phyloP scores from a whole-genome alignment of 208 protist species.

The Leptomonas seymouri region DNA sequence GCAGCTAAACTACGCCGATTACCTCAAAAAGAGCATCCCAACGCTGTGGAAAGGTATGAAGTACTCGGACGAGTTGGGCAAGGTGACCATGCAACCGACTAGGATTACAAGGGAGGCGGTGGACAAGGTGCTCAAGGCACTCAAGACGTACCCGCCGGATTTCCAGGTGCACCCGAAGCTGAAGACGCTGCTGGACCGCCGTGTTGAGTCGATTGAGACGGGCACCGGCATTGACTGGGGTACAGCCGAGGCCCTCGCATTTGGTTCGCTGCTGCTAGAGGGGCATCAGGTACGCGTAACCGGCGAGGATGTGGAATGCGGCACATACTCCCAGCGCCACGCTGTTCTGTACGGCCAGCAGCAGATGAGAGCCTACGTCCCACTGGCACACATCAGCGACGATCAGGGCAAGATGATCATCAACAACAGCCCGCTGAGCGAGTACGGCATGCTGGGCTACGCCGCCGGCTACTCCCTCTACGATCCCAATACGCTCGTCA shows the following conservation, averaged over 20 bases:
- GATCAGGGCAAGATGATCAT: slow-evolving; percentile 87
- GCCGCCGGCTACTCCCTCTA: slow-evolving; percentile 95
- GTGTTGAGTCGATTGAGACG: slow-evolving; percentile 71
- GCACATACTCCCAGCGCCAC: slow-evolving; percentile 98
- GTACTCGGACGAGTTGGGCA: slow-evolving; percentile 76
- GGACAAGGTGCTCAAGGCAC: slow-evolving; percentile 55
- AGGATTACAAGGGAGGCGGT: slow-evolving; percentile 64
- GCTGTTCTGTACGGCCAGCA: slow-evolving; percentile 95
- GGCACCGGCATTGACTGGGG: slow-evolving; percentile 94
- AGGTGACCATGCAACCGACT: slow-evolving; percentile 67
- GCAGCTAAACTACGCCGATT: slow-evolving; percentile 84
- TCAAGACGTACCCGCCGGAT: slow-evolving; percentile 69
- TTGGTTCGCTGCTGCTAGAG: slow-evolving; percentile 95
- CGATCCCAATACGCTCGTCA: slow-evolving; percentile 94
- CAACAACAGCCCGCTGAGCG: slow-evolving; percentile 95
- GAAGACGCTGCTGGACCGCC: slow-evolving; percentile 77
- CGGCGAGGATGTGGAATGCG: slow-evolving; percentile 97
- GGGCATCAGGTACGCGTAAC: slow-evolving; percentile 94
- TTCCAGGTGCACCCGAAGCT: slow-evolving; percentile 89
- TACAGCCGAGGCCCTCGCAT: slow-evolving; percentile 95
- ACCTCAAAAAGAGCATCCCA: slow-evolving; percentile 77
- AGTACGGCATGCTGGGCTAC: slow-evolving; percentile 98
- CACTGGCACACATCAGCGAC: slow-evolving; percentile 74
- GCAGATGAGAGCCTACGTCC: slow-evolving; percentile 69
- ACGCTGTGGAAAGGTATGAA: slow-evolving; percentile 71